Evolutionary conservation across 495 filamentous ascomycete genomes (phyloP), one percentile per base, ranked within the genome.

Genomic region (Xylaria acuta): DNA sequence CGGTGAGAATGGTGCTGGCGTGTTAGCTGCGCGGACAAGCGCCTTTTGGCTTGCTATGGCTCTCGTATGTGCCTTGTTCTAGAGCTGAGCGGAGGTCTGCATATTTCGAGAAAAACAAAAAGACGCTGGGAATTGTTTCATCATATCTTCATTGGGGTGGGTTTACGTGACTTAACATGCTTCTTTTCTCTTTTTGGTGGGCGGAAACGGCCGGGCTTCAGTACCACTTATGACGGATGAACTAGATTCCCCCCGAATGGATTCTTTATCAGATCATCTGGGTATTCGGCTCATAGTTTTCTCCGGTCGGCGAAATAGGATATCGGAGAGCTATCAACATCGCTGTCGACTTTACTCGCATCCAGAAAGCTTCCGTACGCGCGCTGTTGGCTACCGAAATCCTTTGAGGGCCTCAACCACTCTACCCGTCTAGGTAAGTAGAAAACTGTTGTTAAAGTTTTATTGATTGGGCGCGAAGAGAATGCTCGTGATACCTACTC

Each of bases 21-120:
- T 73, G 64, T 38, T 65, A 41, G 64, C 12, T 54, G n/a, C 51
- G 59, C 47, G 63, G 63, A 49, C 27, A 27, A 64, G 60, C 71
- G 69, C 67, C 62, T 25, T 70, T 43, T 65, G 66, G 18, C 16
- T 79, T 20, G 73, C 64, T 45, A 67, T 66, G 54, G 45, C 73
- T 16, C 32, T 82, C 14, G 36, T 76, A 47, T 71, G 43, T 53
- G 27, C 36, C 32, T 30, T 34, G 16, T 34, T 66, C 47, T 71
- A 16, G 30, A 18, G 38, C 7, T 49, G 60, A 66, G 20, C 2
- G 16, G 47, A 58, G 45, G 43, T 27, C 30, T 51, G n/a, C 49
- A 43, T 45, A n/a, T n/a, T 27, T 40, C 16, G 27, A 32, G 18
- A 36, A 25, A 32, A 4, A 18, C 3, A 47, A 51, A 30, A 7